These are phyloP conservation scores for Podospora pseudocomata DNA, from an alignment of 495 filamentous ascomycete species.

Conservation along the genomic window DNA sequence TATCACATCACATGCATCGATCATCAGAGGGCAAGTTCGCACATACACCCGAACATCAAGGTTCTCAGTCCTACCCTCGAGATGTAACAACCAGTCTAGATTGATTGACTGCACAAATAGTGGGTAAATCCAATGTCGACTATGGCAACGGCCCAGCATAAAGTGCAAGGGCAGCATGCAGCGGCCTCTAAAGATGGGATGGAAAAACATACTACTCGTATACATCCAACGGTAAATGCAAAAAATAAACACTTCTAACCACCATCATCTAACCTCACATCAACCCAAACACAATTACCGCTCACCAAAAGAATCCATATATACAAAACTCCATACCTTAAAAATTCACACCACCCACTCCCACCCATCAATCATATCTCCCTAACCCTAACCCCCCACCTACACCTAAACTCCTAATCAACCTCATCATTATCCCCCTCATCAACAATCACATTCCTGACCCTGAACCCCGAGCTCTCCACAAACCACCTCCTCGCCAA, in stretches of 20 bases:
- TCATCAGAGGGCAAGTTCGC: not conserved
- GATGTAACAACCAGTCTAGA: not conserved
- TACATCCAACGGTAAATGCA: not conserved
- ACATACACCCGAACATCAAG: not conserved
- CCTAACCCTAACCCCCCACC: not conserved
- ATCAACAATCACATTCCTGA: conserved; percentile 76
- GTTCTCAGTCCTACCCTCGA: not conserved
- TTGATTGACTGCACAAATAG: not conserved
- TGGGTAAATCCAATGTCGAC: not conserved
- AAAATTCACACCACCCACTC: not conserved
- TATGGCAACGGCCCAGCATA: not conserved
- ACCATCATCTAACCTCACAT: not conserved
- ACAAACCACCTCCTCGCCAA: conserved; percentile 75
- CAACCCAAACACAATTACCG: not conserved
- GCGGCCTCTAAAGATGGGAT: not conserved
- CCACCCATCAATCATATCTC: not conserved
- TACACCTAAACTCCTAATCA: not conserved
- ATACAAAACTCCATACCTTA: not conserved
- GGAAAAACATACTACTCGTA: not conserved
- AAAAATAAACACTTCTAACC: not conserved
- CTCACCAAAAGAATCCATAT: not conserved
- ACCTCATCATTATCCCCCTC: conserved; percentile 22
- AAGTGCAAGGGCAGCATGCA: not conserved
- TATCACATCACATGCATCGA: conserved; percentile 4
- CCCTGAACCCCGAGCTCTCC: conserved; percentile 72